These are phyloP conservation scores for Exophiala mesophila DNA, from an alignment of 2,329 filamentous ascomycete genomes.

Conservation along the genomic window DNA sequence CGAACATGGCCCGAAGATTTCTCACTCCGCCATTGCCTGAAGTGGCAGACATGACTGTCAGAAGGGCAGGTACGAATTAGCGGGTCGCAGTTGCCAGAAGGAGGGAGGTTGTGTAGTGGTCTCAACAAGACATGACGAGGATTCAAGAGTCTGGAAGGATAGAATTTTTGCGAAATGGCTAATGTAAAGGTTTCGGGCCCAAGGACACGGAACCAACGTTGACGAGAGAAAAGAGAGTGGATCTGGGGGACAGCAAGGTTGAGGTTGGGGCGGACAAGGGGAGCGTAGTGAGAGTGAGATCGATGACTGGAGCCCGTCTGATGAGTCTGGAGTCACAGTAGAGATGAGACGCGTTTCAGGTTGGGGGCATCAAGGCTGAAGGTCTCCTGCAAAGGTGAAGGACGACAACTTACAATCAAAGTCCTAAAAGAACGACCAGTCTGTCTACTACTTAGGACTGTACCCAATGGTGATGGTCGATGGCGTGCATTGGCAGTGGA, in stretches of 20 bases:
- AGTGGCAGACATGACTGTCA: slow-evolving; percentile 31
- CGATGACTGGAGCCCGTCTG: not conserved
- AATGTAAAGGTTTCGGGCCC: too few relatives aligned
- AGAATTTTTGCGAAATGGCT: too few relatives aligned
- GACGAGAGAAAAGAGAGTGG: slow-evolving; percentile 9
- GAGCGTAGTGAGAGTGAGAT: not conserved
- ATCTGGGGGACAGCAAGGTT: slow-evolving; percentile 12
- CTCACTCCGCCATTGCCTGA: slow-evolving; percentile 57
- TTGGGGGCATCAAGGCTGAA: not conserved
- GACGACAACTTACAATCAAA: too few relatives aligned
- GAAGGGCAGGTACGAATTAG: slow-evolving; percentile 11
- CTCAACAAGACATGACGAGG: slow-evolving; percentile 1
- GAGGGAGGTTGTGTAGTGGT: not conserved
- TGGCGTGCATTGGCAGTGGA: not conserved
- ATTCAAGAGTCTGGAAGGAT: too few relatives aligned
- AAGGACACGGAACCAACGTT: too few relatives aligned
- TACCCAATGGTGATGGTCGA: slow-evolving; percentile 9
- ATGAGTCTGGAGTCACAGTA: too few relatives aligned
- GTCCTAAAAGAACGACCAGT: too few relatives aligned
- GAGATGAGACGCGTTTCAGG: slow-evolving; percentile 1
- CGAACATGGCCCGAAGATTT: slow-evolving; percentile 75
- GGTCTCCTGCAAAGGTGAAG: too few relatives aligned
- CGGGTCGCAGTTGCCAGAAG: not conserved
- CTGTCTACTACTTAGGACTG: too few relatives aligned
- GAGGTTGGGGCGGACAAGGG: not conserved